These are phyloP conservation scores for Lipomyces kockii DNA, from an alignment of 805 yeast species.

Conservation along the genomic window DNA sequence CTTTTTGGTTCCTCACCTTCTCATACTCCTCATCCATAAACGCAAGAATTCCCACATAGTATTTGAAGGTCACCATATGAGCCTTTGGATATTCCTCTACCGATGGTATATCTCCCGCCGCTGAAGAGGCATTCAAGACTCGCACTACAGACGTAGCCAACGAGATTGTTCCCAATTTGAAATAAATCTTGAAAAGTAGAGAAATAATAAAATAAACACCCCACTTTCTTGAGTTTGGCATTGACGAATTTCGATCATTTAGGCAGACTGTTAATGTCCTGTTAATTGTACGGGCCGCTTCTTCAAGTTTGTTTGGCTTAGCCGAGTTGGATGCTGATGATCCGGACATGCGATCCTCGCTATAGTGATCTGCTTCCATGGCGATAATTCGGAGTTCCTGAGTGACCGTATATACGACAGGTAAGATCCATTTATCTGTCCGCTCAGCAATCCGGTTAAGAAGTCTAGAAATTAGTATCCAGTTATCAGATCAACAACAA, in stretches of 20 bases:
- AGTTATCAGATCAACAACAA: background rate
- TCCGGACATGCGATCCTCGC: background rate
- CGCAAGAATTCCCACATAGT: constrained; percentile 69
- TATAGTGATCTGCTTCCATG: constrained; percentile 34
- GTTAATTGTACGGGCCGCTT: constrained; percentile 68
- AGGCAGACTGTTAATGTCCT: constrained; percentile 75
- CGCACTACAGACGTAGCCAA: constrained; percentile 75
- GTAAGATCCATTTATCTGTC: constrained; percentile 35
- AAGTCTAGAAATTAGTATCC: background rate
- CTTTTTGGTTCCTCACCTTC: constrained; percentile 31
- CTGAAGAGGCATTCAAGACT: constrained; percentile 60
- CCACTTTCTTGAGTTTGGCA: constrained; percentile 55
- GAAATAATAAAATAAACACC: constrained; percentile 75
- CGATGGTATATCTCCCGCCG: constrained; percentile 55
- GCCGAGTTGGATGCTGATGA: background rate
- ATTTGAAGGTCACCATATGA: constrained; percentile 65
- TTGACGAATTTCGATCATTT: constrained; percentile 71
- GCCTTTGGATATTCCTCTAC: constrained; percentile 52
- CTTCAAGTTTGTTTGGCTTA: constrained; percentile 47
- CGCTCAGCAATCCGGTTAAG: constrained; percentile 32
- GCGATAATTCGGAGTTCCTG: constrained; percentile 43
- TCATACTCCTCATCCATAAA: constrained; percentile 66
- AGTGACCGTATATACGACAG: constrained; percentile 40
- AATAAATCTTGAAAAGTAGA: constrained; percentile 70
- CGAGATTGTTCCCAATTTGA: constrained; percentile 65